phyloP scores from a whole-genome alignment of 202 grass and related monocot genomes.

The Digitaria exilis region DNA sequence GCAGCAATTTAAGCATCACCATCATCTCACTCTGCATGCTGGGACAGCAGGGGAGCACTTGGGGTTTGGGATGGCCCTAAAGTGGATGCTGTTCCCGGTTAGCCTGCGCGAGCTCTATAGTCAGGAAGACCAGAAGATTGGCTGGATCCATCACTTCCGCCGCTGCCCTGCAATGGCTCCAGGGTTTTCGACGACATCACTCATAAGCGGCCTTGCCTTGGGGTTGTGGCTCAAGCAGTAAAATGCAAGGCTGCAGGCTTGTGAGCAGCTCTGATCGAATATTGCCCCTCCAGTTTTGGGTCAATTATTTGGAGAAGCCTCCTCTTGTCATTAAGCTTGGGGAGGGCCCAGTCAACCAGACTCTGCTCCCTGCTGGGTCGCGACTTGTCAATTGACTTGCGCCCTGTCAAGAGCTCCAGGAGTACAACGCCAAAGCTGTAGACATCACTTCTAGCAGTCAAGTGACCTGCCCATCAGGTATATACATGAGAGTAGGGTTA shows the following conservation, averaged over 20 bases:
- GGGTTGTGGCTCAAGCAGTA: slow-evolving; percentile 99
- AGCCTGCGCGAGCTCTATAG: slow-evolving; percentile 59
- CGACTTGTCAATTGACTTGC: slow-evolving; percentile 93
- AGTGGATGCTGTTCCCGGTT: slow-evolving; percentile 58
- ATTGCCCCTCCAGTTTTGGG: slow-evolving; percentile 75
- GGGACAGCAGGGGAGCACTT: slow-evolving; percentile 74
- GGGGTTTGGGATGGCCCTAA: slow-evolving; percentile 63
- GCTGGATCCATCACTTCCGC: slow-evolving; percentile 42
- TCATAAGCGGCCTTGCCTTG: slow-evolving; percentile 96
- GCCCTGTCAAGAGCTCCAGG: slow-evolving; percentile 91
- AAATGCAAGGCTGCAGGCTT: slow-evolving; percentile 90
- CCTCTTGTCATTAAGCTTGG: slow-evolving; percentile 91
- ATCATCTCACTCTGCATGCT: slow-evolving; percentile 86
- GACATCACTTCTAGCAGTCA: slow-evolving; percentile 96
- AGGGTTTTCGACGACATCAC: slow-evolving; percentile 94
- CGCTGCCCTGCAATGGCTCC: slow-evolving; percentile 65
- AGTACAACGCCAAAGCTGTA: slow-evolving; percentile 97
- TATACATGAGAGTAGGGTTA: slow-evolving; percentile 22
- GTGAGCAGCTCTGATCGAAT: slow-evolving; percentile 74
- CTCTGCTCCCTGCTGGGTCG: slow-evolving; percentile 91
- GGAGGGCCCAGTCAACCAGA: slow-evolving; percentile 93
- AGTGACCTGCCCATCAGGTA: slow-evolving; percentile 69
- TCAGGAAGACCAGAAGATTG: slow-evolving; percentile 56
- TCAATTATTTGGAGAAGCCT: slow-evolving; percentile 92
- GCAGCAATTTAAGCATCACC: slow-evolving; percentile 27